These are phyloP conservation scores for Misopates orontium DNA, from an alignment of 257 asterid species.

Conservation along the genomic window DNA sequence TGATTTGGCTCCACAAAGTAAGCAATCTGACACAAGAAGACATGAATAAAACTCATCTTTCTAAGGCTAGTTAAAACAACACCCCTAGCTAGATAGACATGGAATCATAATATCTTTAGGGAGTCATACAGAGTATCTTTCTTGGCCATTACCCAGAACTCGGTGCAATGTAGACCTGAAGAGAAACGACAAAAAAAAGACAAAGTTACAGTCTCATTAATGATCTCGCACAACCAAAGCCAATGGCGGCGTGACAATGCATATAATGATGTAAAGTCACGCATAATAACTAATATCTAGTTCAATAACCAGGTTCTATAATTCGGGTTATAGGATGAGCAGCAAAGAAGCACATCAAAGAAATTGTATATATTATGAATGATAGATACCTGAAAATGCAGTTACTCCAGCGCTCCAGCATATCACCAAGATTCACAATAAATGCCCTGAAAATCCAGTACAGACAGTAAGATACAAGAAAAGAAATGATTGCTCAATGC, in stretches of 20 bases:
- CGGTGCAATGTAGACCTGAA: conserved; percentile 91
- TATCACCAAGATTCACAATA: conserved; percentile 85
- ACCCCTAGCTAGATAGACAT: too few species aligned
- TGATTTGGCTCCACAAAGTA: conserved; percentile 70
- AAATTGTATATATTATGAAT: too few species aligned
- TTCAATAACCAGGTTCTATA: background rate
- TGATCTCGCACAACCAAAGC: background rate
- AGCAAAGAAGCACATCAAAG: too few species aligned
- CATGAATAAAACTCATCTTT: background rate
- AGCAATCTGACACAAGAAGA: conserved; percentile 58
- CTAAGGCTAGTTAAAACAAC: too few species aligned
- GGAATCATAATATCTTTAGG: background rate
- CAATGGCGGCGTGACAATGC: background rate
- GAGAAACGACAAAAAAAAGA: conserved; percentile 19
- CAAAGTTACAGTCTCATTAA: conserved; percentile 1
- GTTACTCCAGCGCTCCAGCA: conserved; percentile 97
- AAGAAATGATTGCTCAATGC: background rate
- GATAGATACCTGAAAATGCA: conserved; percentile 59
- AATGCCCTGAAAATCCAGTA: conserved; percentile 61
- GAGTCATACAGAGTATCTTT: conserved; percentile 82
- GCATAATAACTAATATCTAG: background rate
- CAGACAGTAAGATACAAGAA: conserved; percentile 14
- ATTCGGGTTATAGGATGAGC: too few species aligned
- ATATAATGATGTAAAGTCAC: background rate
- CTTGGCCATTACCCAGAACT: conserved; percentile 73